A percentile compares a stretch with the other conserved stretches of the same genome.
These are phyloP conservation scores for Colletotrichum cereale DNA, from an alignment of 2,329 filamentous ascomycete genomes.

Conservation along the genomic window DNA sequence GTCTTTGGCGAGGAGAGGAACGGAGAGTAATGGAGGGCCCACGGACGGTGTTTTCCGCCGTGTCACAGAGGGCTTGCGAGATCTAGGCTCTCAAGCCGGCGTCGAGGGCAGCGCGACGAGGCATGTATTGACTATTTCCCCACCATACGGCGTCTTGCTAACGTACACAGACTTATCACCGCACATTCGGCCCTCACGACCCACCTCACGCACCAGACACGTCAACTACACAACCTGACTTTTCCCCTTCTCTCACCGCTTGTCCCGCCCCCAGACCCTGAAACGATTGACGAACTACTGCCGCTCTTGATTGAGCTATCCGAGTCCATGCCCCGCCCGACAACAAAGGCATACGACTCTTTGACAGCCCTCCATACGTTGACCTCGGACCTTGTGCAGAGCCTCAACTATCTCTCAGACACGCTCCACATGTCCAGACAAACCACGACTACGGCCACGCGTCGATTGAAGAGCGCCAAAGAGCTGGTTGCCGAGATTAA, in stretches of 20 bases:
- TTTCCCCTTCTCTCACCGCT: conserved; percentile 79
- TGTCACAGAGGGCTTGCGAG: conserved; percentile 76
- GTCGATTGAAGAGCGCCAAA: conserved; percentile 83
- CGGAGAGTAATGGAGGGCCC: conserved; percentile 74
- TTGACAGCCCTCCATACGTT: conserved; percentile 77
- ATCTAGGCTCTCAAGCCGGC: conserved; percentile 78
- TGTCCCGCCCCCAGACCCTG: conserved; percentile 70
- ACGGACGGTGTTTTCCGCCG: conserved; percentile 76
- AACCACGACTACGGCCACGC: conserved; percentile 83
- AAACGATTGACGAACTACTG: conserved; percentile 76
- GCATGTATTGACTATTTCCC: conserved; percentile 55
- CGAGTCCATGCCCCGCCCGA: conserved; percentile 74
- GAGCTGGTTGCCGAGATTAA: conserved; percentile 89
- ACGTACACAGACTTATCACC: conserved; percentile 72
- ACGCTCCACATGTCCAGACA: conserved; percentile 95
- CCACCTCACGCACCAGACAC: conserved; percentile 81
- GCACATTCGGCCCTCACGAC: conserved; percentile 81
- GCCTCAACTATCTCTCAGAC: conserved; percentile 88
- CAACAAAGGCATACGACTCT: conserved; percentile 73
- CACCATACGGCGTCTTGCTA: neutral
- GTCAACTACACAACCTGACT: conserved; percentile 79
- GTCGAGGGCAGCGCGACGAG: conserved; percentile 80
- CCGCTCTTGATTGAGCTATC: conserved; percentile 75
- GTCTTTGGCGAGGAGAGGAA: conserved; percentile 74
- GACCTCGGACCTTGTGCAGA: conserved; percentile 80